Evolutionary conservation across 2,329 filamentous ascomycete species (phyloP), one percentile per base, ranked within the genome.

Genomic region (Pseudocercospora pini-densiflorae): DNA sequence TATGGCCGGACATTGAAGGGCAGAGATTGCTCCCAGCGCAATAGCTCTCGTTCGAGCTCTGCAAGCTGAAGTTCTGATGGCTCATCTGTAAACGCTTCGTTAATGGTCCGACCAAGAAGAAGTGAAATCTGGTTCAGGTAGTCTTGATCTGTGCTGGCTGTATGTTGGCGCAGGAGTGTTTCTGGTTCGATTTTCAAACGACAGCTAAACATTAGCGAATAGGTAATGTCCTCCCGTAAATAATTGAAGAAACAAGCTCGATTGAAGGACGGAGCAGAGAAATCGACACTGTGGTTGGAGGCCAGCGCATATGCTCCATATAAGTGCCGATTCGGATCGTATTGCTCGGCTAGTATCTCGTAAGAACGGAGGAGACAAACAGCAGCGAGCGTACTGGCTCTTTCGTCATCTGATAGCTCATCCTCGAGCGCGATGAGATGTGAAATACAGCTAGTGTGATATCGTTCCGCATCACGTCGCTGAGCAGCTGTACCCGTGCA

Each of bases 201-300:
- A 45, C 62, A 61, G 21, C 36, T 16, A 14, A 55, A 54, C 58
- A 64, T 64, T 29, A 64, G 57, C 7, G 45, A 23, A 43, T 49
- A 64, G 8, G 62, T 64, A 47, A 64, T 64, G 24, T 64, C 62
- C 29, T 64, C 62, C 10, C 62, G 43, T 8, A 64, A 57, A 27
- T 53, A 64, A 33, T 64, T 64, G 62, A 64, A 64, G 62, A 59
- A 64, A 29, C 55, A 57, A n/a, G 62, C 62, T 43, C 62, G 55
- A 19, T 23, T 23, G 16, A 64, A 21, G n/a, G 62, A 60, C 4
- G 62, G 31, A 21, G 27, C 8, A 27, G 16, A 21, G n/a, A 55
- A 51, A 29, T 60, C 57, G 3, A 64, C 16, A 14, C 14, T 21
- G 7, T 61, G 57, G 10, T 10, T 31, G 31, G 29, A 40, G n/a